These are phyloP conservation scores for Geotrichum armillariae DNA, from an alignment of 1,139 yeast species.

Conservation along the genomic window DNA sequence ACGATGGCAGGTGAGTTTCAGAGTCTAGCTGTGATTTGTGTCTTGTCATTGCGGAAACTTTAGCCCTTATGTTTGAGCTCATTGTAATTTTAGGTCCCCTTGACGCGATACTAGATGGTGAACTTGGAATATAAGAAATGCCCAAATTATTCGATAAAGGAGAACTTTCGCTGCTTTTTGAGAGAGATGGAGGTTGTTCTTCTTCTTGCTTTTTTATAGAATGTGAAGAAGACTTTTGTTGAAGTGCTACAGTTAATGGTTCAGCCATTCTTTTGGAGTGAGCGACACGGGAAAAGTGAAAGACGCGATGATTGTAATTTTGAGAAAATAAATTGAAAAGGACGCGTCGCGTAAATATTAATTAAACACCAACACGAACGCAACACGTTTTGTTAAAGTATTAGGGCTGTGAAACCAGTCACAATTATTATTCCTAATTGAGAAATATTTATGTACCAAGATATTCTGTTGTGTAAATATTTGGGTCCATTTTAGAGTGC, in stretches of 20 bases:
- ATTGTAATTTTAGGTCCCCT: neutral
- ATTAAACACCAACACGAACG: neutral
- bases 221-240: neutral
- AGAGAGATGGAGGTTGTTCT: neutral
- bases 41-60: neutral
- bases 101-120: constrained; percentile 1
- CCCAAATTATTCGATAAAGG: neutral
- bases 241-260: neutral
- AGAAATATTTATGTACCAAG: too few species aligned
- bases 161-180: neutral
- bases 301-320: constrained; percentile 3
- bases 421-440: too few species aligned
- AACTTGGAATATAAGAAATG: constrained; percentile 6
- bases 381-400: neutral
- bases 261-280: neutral
- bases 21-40: neutral
- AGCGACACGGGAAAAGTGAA: neutral
- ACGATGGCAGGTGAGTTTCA: neutral
- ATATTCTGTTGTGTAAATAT: too few species aligned
- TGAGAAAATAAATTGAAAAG: neutral
- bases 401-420: too few species aligned
- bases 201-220: too few species aligned
- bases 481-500: too few species aligned
- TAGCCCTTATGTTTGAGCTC: neutral
- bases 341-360: neutral